Conservation (phyloP, 495 filamentous ascomycete genomes). For the Penicillium ochrochloron region DNA sequence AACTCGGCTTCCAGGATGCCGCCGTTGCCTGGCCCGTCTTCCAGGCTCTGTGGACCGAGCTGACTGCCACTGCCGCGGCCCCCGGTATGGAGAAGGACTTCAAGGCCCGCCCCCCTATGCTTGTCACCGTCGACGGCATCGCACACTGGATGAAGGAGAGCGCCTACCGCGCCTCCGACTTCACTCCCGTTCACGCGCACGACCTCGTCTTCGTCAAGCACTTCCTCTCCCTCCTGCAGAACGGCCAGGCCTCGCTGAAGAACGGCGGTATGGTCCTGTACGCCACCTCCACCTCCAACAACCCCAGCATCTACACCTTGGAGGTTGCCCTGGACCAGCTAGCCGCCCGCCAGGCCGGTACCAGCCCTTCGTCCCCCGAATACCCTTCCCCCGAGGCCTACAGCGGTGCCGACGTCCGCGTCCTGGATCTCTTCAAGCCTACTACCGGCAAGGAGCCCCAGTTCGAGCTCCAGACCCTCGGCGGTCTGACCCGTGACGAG, state of each 20-base stretch:
- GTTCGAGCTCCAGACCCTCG: slow-evolving; percentile 61
- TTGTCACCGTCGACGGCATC: slow-evolving; percentile 79
- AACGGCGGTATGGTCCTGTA: slow-evolving; percentile 82
- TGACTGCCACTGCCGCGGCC: slow-evolving; percentile 62
- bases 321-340: slow-evolving; percentile 64
- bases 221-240: slow-evolving; percentile 69
- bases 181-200: slow-evolving; percentile 81
- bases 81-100: slow-evolving; percentile 41
- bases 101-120: slow-evolving; percentile 70
- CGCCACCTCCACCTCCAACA: slow-evolving; percentile 70
- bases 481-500: slow-evolving; percentile 73
- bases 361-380: slow-evolving; percentile 36
- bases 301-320: slow-evolving; percentile 62
- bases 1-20: slow-evolving; percentile 72
- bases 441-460: slow-evolving; percentile 40
- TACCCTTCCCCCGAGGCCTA: slow-evolving; percentile 67
- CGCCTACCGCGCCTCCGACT: slow-evolving; percentile 69
- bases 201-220: slow-evolving; percentile 77
- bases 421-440: slow-evolving; percentile 55
- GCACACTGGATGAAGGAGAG: slow-evolving; percentile 78
- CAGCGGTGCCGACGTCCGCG: slow-evolving; percentile 68
- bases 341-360: slow-evolving; percentile 45
- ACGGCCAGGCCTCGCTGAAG: slow-evolving; percentile 59
- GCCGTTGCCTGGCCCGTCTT: slow-evolving; percentile 81
- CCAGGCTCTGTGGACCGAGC: slow-evolving; percentile 77